Conservation (phyloP, 805 yeast genomes). For the Tetrapisispora iriomotensis region DNA sequence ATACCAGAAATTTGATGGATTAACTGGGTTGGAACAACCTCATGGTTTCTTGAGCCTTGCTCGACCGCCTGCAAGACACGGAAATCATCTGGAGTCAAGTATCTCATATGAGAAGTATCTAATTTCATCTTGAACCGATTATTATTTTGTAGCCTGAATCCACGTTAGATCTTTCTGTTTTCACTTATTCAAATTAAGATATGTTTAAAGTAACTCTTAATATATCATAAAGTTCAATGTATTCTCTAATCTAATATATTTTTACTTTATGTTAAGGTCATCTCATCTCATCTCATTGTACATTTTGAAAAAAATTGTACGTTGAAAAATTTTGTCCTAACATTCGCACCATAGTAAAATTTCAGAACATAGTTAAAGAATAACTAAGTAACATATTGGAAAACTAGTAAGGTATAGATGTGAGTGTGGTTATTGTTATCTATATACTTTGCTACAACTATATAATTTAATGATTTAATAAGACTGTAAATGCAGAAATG, state of each 20-base stretch:
- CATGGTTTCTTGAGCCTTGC: conserved; percentile 85
- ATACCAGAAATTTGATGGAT: conserved; percentile 74
- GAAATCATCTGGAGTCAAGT: conserved; percentile 83
- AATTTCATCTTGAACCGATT: conserved; percentile 55
- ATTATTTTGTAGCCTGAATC: background rate
- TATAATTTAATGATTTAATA: too few species aligned
- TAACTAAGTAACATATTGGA: too few species aligned
- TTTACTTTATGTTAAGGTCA: background rate
- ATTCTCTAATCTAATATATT: background rate
- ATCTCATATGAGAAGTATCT: conserved; percentile 89
- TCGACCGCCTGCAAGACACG: conserved; percentile 83
- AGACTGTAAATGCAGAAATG: too few species aligned
- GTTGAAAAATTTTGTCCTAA: background rate
- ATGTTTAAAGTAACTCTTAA: background rate
- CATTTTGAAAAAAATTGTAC: too few species aligned
- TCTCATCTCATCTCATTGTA: conserved; percentile 12
- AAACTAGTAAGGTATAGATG: too few species aligned
- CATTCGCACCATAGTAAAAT: background rate
- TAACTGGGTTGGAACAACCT: conserved; percentile 81
- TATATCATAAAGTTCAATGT: background rate
- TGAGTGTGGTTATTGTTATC: too few species aligned
- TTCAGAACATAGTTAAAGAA: too few species aligned
- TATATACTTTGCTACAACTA: too few species aligned
- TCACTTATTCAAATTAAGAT: too few species aligned
- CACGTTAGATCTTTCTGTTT: too few species aligned